A percentile compares a stretch with the other conserved stretches of the same genome.
Evolutionary conservation across 805 yeast species (phyloP).

Genomic region (Yarrowia sp.): DNA sequence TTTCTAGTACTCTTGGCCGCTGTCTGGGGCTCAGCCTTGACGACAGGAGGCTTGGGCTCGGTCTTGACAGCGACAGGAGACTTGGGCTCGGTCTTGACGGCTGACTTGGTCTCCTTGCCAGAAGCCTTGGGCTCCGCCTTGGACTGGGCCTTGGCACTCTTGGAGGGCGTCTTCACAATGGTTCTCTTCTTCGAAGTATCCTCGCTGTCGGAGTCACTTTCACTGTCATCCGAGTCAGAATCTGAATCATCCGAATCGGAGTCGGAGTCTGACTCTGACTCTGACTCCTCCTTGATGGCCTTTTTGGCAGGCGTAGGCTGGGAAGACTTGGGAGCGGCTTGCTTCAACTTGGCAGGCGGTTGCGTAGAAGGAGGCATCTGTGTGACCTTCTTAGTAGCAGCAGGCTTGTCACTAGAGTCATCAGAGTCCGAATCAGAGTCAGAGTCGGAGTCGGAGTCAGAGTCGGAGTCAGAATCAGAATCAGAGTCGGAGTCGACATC

Average conservation of each 20-base stretch:
- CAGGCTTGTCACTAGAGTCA: not conserved
- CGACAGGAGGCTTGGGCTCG: not conserved
- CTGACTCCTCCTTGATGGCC: slow-evolving; percentile 9
- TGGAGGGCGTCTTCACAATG: not conserved
- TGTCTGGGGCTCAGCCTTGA: not conserved
- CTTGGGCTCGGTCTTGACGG: no score
- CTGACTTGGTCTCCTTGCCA: no score
- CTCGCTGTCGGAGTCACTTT: slow-evolving; percentile 8
- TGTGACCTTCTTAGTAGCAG: not conserved
- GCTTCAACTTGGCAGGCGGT: slow-evolving; percentile 10
- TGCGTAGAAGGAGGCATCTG: slow-evolving; percentile 15
- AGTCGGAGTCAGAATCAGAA: slow-evolving; percentile 12
- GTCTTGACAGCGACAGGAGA: slow-evolving; percentile 1
- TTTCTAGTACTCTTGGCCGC: not conserved
- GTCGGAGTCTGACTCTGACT: not conserved
- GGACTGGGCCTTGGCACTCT: no score
- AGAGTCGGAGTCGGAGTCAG: slow-evolving; percentile 7
- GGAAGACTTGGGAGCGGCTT: not conserved
- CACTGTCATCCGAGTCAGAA: not conserved
- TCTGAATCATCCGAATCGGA: slow-evolving; percentile 7
- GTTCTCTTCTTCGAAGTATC: slow-evolving; percentile 25
- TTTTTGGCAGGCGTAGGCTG: slow-evolving; percentile 5
- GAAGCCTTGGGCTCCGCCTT: no score
- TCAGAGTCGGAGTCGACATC: slow-evolving; percentile 3
- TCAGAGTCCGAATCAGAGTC: slow-evolving; percentile 3